A percentile compares a stretch with the other conserved stretches of the same genome.
Conservation (phyloP, 2,329 filamentous ascomycete species). For the Penicillium sp. region DNA sequence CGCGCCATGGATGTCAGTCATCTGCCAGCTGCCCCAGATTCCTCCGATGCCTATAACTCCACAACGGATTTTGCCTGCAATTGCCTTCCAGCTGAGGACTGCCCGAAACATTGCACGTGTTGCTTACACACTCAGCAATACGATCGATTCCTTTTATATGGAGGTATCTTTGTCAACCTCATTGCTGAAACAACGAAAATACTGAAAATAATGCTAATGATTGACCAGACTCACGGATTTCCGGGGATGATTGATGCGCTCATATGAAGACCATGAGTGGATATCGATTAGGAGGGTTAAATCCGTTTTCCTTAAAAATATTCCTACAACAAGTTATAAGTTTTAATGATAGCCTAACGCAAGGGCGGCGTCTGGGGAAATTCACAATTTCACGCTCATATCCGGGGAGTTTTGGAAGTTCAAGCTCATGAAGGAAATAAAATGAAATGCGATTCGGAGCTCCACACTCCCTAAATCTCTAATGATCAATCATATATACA, state of each 20-base stretch:
- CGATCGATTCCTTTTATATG: not conserved
- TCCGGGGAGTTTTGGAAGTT: no score
- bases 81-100: slow-evolving; percentile 1
- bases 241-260: not conserved
- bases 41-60: not conserved
- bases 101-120: not conserved
- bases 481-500: not conserved
- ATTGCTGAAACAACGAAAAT: not conserved
- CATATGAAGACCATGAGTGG: not conserved
- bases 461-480: no score
- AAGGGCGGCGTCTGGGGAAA: not conserved
- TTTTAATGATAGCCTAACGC: not conserved
- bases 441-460: no score
- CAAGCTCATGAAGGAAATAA: no score
- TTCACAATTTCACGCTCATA: no score
- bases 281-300: not conserved
- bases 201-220: not conserved
- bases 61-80: not conserved
- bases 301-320: not conserved
- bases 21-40: not conserved
- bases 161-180: not conserved
- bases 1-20: not conserved
- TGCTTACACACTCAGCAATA: not conserved
- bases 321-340: not conserved
- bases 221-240: not conserved